phyloP scores from a whole-genome alignment of 352 stramenopile genomes.

The Pythium volutum region DNA sequence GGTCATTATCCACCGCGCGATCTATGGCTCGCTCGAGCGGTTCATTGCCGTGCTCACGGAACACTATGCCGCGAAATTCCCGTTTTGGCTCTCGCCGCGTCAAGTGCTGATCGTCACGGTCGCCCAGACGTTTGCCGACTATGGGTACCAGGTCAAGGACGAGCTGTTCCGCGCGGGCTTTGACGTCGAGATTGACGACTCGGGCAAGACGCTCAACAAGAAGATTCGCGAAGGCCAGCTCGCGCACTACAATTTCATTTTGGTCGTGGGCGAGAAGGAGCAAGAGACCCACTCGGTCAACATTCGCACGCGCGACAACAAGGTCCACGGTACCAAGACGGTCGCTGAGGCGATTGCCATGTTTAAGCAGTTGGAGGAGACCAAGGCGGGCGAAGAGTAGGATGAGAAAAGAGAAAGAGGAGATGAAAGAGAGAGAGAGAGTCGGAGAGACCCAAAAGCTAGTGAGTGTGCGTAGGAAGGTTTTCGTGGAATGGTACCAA shows the following conservation, averaged over 20 bases:
- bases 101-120: constrained; percentile 91
- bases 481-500: too few species aligned
- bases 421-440: not conserved
- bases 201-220: constrained; percentile 87
- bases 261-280: constrained; percentile 80
- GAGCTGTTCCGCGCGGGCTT: constrained; percentile 90
- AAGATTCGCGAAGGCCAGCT: constrained; percentile 77
- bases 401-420: not conserved
- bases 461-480: too few species aligned
- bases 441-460: not conserved
- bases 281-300: constrained; percentile 55
- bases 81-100: constrained; percentile 92
- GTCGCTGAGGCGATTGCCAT: constrained; percentile 93
- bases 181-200: constrained; percentile 75
- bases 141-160: constrained; percentile 53
- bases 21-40: constrained; percentile 97
- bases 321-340: constrained; percentile 83
- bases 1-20: constrained; percentile 97
- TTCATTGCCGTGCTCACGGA: constrained; percentile 99
- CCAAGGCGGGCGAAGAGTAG: constrained; percentile 68
- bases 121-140: constrained; percentile 61
- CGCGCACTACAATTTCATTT: constrained; percentile 84
- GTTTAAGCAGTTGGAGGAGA: constrained; percentile 85
- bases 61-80: constrained; percentile 95
- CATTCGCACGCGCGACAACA: constrained; percentile 81